Conservation (phyloP, 2,329 filamentous ascomycete species). For the Zarea fungicola region DNA sequence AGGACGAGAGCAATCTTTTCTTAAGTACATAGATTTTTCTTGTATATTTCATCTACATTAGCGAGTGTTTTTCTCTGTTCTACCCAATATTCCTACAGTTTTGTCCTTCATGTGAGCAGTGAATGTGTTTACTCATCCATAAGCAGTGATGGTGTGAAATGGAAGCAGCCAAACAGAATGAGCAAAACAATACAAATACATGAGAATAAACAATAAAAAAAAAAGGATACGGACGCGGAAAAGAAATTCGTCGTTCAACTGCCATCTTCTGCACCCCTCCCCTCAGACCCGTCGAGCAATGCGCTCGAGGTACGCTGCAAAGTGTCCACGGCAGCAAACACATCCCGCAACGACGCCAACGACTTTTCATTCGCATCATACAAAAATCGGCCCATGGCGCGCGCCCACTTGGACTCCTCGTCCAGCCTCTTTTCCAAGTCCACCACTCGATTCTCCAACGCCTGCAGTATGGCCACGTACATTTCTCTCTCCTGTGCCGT, state of each 20-base stretch:
- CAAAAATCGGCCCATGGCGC: background rate
- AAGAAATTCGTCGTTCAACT: background rate
- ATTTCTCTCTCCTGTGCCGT: background rate
- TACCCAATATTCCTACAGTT: too few species aligned
- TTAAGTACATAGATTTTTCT: background rate
- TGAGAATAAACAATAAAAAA: too few species aligned
- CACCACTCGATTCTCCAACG: background rate
- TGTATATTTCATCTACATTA: background rate
- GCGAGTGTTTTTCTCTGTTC: too few species aligned
- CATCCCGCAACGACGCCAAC: background rate
- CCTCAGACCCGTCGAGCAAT: background rate
- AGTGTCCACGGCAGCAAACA: background rate
- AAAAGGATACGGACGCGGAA: too few species aligned
- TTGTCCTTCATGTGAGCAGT: too few species aligned
- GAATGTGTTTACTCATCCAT: too few species aligned
- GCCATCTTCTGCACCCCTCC: background rate
- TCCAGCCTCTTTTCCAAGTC: background rate
- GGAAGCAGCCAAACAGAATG: too few species aligned
- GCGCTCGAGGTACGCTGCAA: background rate
- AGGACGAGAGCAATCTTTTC: background rate
- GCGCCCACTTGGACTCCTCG: background rate
- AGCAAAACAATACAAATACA: too few species aligned
- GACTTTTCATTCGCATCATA: constrained; percentile 7
- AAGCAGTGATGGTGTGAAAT: too few species aligned
- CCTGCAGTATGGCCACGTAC: background rate